Base-by-base conservation (phyloP, 768 basidiomycete species). In the Pisolithus sp. region DNA sequence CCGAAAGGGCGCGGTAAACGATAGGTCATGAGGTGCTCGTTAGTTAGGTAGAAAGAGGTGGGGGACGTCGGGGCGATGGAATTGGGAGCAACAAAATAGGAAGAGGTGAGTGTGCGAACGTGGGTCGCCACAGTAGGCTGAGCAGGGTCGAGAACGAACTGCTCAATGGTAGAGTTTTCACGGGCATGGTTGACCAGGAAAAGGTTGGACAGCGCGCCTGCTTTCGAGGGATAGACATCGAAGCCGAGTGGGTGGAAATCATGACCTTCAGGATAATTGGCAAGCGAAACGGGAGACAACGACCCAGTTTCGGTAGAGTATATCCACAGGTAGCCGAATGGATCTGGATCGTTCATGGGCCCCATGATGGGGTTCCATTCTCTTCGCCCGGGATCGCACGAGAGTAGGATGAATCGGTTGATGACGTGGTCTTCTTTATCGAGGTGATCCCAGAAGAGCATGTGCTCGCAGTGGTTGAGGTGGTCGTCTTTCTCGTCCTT, bases 301-400 rank as follows among this genome's bases (percentile, higher is more conserved):
- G 62, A 56, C 9, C 57, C 36, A 8, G 56, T 59, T 6, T 24
- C 23, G 7, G 62, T 57, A 52, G 65, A 62, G 57, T 83, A 77
- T 4, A 86, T 44, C 78, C 86, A 89, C 23, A 89, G 68, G 3
- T 73, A 69, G 0, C 84, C 87, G 18, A 64, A 75, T 5, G 81
- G 78, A 4, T 67, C 59, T 2, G 86, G 83, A 57, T 86, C 68
- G 0, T 54, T 64, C 46, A 89, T 61, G 5, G 87, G 86, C 0
- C 87, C 87, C 81, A 85, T 81, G 43, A 75, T 86, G 7, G 86
- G 86, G 61, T 89, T 89, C 87, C 87, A 89, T 24, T 72, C 63
- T 54, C 74, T 74, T 66, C 73, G 74, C 48, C 60, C 65, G 3
- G 73, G 72, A 50, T 76, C 75, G 31, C 75, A 76, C 21, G 66